These are phyloP conservation scores for Ophiostoma sp. DNA, from an alignment of 2,329 filamentous ascomycete species.

Conservation along the genomic window DNA sequence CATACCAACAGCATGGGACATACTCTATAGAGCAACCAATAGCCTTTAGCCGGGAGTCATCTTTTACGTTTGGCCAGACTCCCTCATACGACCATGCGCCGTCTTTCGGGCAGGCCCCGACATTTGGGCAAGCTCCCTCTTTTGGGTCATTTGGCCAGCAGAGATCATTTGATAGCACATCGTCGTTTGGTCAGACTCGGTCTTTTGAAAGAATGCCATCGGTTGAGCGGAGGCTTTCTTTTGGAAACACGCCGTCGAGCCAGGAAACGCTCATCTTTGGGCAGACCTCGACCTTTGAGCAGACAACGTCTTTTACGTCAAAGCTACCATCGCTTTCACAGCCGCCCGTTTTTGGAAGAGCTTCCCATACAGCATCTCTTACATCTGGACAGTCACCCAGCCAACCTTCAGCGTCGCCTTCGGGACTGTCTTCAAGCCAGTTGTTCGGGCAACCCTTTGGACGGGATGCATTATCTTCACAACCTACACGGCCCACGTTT, in stretches of 20 bases:
- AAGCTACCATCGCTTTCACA: neutral
- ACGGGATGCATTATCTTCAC: neutral
- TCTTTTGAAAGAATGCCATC: neutral
- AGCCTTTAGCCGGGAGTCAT: neutral
- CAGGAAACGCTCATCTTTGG: neutral
- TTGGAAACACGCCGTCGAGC: neutral
- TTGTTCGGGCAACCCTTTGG: neutral
- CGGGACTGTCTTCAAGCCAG: neutral
- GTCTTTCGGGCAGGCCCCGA: constrained; percentile 5
- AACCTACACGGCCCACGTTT: neutral
- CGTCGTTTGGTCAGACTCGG: neutral
- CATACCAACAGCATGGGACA: neutral
- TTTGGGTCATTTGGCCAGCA: constrained; percentile 8
- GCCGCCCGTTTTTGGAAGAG: neutral
- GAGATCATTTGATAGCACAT: neutral
- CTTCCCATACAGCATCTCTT: neutral
- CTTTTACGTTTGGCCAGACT: neutral
- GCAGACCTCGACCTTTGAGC: neutral
- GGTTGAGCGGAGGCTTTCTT: neutral
- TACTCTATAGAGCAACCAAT: constrained; percentile 16
- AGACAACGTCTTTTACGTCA: neutral
- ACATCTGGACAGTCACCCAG: neutral
- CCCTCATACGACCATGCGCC: neutral
- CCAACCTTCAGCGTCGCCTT: neutral
- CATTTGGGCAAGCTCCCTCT: constrained; percentile 5